Evolutionary conservation across 257 asterid species (phyloP).

Genomic region (Solanum bulbocastanum): DNA sequence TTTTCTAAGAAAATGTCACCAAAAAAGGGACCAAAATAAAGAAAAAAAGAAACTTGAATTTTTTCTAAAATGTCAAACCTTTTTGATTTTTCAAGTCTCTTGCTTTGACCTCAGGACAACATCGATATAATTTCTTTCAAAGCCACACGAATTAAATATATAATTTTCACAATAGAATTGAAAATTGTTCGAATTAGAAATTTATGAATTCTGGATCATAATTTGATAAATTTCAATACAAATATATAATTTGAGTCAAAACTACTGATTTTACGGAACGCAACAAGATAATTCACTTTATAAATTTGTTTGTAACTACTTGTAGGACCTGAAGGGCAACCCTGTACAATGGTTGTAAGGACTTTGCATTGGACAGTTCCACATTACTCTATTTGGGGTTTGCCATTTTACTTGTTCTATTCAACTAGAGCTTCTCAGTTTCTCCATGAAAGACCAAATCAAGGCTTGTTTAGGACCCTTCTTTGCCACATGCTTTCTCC

Average conservation of each 20-base stretch:
- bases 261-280: not conserved
- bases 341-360: slow-evolving; percentile 79
- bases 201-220: too few relatives aligned
- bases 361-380: slow-evolving; percentile 92
- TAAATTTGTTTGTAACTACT: not conserved
- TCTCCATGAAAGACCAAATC: slow-evolving; percentile 77
- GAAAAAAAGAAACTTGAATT: not conserved
- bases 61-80: not conserved
- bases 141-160: not conserved
- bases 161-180: not conserved
- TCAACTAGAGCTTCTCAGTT: slow-evolving; percentile 83
- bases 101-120: not conserved
- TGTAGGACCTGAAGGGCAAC: slow-evolving; percentile 56
- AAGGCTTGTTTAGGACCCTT: slow-evolving; percentile 49
- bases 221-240: not conserved
- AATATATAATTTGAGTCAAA: not conserved
- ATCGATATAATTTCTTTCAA: not conserved
- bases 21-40: not conserved
- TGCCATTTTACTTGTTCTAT: slow-evolving; percentile 82
- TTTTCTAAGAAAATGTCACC: not conserved
- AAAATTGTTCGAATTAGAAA: too few relatives aligned
- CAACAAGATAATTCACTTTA: not conserved
- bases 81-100: not conserved
- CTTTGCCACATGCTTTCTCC: slow-evolving; percentile 62
- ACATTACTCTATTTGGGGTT: slow-evolving; percentile 85